Evolutionary conservation across 345 rosid genomes (phyloP).

Genomic region (Kernera saxatilis): DNA sequence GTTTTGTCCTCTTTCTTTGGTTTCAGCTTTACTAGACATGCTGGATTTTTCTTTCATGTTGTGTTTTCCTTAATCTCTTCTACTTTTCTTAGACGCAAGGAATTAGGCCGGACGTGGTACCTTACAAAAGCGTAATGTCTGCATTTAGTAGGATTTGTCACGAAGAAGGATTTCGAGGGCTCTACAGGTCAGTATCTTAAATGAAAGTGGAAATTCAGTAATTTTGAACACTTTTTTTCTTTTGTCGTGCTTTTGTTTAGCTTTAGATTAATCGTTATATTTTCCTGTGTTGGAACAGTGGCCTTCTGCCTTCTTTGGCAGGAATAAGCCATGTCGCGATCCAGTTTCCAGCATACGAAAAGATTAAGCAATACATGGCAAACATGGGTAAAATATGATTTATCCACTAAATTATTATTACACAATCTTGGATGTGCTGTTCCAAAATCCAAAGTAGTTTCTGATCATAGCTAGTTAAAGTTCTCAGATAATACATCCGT

Average conservation of each 20-base stretch:
- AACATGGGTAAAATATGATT: constrained; percentile 43
- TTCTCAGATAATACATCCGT: constrained; percentile 57
- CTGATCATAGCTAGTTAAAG: constrained; percentile 29
- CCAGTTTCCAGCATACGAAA: constrained; percentile 94
- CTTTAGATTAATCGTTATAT: background rate
- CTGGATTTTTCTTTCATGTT: background rate
- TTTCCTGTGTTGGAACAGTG: constrained; percentile 54
- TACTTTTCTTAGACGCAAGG: constrained; percentile 49
- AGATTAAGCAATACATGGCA: constrained; percentile 79
- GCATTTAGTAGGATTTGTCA: constrained; percentile 69
- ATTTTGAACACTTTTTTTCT: background rate
- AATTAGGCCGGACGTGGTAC: constrained; percentile 68
- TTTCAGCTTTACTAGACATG: background rate
- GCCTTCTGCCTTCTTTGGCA: constrained; percentile 82
- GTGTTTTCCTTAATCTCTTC: background rate
- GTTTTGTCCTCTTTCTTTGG: constrained; percentile 20
- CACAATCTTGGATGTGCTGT: background rate
- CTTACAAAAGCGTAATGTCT: constrained; percentile 67
- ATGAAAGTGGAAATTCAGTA: background rate
- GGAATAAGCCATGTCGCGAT: constrained; percentile 95
- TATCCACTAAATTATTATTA: background rate
- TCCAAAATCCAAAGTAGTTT: background rate
- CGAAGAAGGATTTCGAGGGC: constrained; percentile 89
- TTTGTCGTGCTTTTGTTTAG: background rate
- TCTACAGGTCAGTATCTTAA: constrained; percentile 63